Conservation (phyloP, 257 asterid species). For the Solanum etuberosum region DNA sequence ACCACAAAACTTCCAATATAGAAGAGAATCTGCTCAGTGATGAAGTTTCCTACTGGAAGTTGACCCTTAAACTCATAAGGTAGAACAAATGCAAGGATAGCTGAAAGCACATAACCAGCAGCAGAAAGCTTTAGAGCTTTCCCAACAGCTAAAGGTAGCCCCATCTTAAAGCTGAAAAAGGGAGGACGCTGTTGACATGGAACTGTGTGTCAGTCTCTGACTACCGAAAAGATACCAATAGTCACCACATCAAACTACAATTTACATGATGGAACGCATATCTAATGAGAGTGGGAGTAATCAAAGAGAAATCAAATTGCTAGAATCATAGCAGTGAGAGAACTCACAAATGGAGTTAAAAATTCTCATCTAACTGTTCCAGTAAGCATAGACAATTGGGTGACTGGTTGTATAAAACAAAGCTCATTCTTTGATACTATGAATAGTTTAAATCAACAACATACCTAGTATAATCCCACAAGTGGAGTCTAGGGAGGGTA, state of each 20-base stretch:
- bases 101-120: constrained; percentile 44
- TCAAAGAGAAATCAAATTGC: not conserved
- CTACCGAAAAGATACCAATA: not conserved
- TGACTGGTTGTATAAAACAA: not conserved
- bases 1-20: constrained; percentile 48
- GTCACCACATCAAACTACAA: not conserved
- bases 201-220: not conserved
- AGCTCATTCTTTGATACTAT: not conserved
- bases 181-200: constrained; percentile 72
- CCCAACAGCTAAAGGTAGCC: constrained; percentile 50
- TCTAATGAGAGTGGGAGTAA: not conserved
- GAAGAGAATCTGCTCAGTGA: constrained; percentile 51
- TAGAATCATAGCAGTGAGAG: not conserved
- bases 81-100: constrained; percentile 29
- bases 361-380: not conserved
- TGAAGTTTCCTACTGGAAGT: constrained; percentile 28
- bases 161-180: constrained; percentile 86
- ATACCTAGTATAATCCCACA: not conserved
- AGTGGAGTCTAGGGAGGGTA: not conserved
- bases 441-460: not conserved
- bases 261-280: not conserved
- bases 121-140: constrained; percentile 58
- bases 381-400: not conserved
- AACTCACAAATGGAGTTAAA: not conserved
- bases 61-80: constrained; percentile 36